Percentiles rank a stretch among this genome's conserved stretches.
Conservation (phyloP, 352 stramenopile species). For the Pythium brachiatum region DNA sequence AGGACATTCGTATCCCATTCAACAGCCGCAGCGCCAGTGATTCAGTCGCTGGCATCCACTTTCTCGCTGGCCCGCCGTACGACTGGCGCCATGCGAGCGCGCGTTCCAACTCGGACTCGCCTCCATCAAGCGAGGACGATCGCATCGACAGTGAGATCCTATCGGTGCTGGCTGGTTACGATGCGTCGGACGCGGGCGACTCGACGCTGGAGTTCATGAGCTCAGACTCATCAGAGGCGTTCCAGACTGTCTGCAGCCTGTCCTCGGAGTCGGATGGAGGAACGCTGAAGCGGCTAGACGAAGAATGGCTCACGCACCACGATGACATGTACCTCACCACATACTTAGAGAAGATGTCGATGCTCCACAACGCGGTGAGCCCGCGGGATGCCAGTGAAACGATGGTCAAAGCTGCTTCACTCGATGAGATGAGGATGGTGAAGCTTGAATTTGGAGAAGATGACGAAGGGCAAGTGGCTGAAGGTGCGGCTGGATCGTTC, state of each 20-base stretch:
- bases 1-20: conserved; percentile 25
- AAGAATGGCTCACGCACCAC: conserved; percentile 21
- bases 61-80: conserved; percentile 15
- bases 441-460: conserved; percentile 19
- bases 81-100: conserved; percentile 24
- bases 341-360: conserved; percentile 68
- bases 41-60: conserved; percentile 20
- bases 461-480: conserved; percentile 1
- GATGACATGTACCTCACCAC: conserved; percentile 49
- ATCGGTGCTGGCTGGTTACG: conserved; percentile 59
- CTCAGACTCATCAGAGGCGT: conserved; percentile 5
- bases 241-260: conserved; percentile 5
- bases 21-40: conserved; percentile 41
- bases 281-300: background rate
- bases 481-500: background rate
- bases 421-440: conserved; percentile 2
- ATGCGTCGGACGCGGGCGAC: conserved; percentile 33
- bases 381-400: conserved; percentile 2
- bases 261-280: conserved; percentile 4
- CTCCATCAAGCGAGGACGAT: conserved; percentile 52
- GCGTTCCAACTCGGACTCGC: conserved; percentile 23
- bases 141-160: conserved; percentile 78
- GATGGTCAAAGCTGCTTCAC: background rate
- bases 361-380: conserved; percentile 28
- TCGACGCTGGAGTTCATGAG: conserved; percentile 18